phyloP scores from a whole-genome alignment of 345 rosid species.

The Melaleuca quinquenervia region DNA sequence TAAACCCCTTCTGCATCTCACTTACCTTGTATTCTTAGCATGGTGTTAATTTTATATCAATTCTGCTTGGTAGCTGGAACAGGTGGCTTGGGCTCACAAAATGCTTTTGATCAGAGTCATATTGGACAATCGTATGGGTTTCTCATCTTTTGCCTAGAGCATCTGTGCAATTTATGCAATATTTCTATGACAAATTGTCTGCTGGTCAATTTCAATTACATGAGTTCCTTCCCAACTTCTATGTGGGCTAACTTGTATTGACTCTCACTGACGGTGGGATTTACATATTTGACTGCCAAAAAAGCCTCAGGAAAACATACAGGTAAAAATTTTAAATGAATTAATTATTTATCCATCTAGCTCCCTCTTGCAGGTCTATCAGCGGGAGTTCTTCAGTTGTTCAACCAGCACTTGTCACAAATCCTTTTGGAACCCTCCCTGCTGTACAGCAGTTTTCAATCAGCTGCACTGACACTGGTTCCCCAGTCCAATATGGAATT shows the following conservation, averaged over 20 bases:
- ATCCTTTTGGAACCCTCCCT: conserved; percentile 82
- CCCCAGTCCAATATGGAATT: conserved; percentile 76
- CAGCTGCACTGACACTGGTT: conserved; percentile 54
- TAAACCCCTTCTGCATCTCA: not conserved
- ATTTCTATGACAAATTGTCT: not conserved
- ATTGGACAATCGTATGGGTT: conserved; percentile 39
- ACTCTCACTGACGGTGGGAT: not conserved
- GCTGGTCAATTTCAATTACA: not conserved
- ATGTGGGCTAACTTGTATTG: not conserved
- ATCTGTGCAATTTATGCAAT: not conserved
- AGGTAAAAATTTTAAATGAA: not conserved
- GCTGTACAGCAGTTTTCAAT: conserved; percentile 71
- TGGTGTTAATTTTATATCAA: not conserved
- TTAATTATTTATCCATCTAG: not conserved
- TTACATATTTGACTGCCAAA: not conserved
- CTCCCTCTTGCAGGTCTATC: conserved; percentile 32
- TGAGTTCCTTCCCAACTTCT: not conserved
- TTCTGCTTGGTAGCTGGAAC: conserved; percentile 22
- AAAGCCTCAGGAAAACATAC: not conserved
- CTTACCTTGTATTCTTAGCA: not conserved
- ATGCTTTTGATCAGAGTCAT: conserved; percentile 39
- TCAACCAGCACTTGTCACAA: conserved; percentile 42
- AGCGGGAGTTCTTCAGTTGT: conserved; percentile 22
- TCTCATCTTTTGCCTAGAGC: not conserved
- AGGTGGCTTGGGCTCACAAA: conserved; percentile 28